These are phyloP conservation scores for Apiotrichum montevideense DNA, from an alignment of 1,284 basidiomycete species.

Conservation along the genomic window DNA sequence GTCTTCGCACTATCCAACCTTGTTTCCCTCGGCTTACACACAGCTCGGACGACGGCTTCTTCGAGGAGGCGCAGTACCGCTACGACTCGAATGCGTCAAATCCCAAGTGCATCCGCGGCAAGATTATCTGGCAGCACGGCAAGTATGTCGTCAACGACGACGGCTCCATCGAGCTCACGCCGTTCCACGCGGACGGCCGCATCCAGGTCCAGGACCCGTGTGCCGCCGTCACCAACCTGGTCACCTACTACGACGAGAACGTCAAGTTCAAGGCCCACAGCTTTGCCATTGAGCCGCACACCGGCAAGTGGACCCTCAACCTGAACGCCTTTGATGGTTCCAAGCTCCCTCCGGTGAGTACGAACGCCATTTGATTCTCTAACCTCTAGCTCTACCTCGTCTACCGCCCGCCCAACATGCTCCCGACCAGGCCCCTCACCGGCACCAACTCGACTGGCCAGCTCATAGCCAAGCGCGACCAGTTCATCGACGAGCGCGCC, in stretches of 20 bases:
- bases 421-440: conserved; percentile 44
- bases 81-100: conserved; percentile 64
- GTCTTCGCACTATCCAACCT: conserved; percentile 37
- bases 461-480: conserved; percentile 2
- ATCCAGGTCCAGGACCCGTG: conserved; percentile 90
- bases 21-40: background rate
- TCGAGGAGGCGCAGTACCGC: conserved; percentile 80
- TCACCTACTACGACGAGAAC: conserved; percentile 63
- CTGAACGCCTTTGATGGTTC: conserved; percentile 45
- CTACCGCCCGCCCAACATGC: conserved; percentile 47
- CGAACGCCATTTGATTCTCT: conserved; percentile 64
- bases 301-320: conserved; percentile 35
- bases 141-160: conserved; percentile 61
- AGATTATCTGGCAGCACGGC: conserved; percentile 82
- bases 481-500: conserved; percentile 44
- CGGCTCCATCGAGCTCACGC: conserved; percentile 65
- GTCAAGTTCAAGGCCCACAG: conserved; percentile 42
- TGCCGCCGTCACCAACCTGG: conserved; percentile 72
- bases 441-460: conserved; percentile 41
- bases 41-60: conserved; percentile 62
- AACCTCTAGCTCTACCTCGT: conserved; percentile 36
- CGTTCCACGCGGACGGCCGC: conserved; percentile 68
- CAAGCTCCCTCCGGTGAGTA: conserved; percentile 42
- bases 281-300: conserved; percentile 37
- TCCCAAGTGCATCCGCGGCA: conserved; percentile 59